Conservation (phyloP, 169 alveolate species). For the Babesia sp. region DNA sequence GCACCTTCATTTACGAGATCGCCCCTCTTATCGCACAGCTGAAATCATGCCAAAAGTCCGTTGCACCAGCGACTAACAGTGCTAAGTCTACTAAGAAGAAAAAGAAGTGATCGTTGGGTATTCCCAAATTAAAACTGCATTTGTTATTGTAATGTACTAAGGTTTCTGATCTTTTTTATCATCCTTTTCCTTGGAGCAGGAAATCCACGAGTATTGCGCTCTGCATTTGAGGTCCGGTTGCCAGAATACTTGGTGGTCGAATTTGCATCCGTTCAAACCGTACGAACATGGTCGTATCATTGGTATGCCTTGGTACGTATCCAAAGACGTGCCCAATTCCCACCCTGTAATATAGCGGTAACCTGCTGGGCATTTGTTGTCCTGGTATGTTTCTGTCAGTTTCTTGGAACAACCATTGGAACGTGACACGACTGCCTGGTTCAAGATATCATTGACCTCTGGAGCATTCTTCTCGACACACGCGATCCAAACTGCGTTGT, state of each 20-base stretch:
- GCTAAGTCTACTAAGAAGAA: slow-evolving; percentile 24
- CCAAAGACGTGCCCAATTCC: slow-evolving; percentile 1
- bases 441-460: slow-evolving; percentile 39
- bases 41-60: slow-evolving; percentile 44
- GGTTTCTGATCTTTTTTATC: background rate
- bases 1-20: slow-evolving; percentile 32
- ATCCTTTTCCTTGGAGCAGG: slow-evolving; percentile 12
- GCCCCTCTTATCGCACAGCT: slow-evolving; percentile 53
- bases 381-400: slow-evolving; percentile 4
- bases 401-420: slow-evolving; percentile 10
- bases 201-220: slow-evolving; percentile 54
- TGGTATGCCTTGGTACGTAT: background rate
- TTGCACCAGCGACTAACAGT: slow-evolving; percentile 9
- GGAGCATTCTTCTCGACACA: slow-evolving; percentile 67
- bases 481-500: slow-evolving; percentile 64
- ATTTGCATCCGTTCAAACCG: slow-evolving; percentile 29
- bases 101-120: background rate
- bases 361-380: slow-evolving; percentile 49
- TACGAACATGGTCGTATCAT: background rate
- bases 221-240: slow-evolving; percentile 2
- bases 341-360: slow-evolving; percentile 24
- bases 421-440: slow-evolving; percentile 30
- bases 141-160: background rate
- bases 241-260: slow-evolving; percentile 12
- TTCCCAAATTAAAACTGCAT: background rate